phyloP scores from a whole-genome alignment of 305 asterid genomes.

The Rubia tinctorum region DNA sequence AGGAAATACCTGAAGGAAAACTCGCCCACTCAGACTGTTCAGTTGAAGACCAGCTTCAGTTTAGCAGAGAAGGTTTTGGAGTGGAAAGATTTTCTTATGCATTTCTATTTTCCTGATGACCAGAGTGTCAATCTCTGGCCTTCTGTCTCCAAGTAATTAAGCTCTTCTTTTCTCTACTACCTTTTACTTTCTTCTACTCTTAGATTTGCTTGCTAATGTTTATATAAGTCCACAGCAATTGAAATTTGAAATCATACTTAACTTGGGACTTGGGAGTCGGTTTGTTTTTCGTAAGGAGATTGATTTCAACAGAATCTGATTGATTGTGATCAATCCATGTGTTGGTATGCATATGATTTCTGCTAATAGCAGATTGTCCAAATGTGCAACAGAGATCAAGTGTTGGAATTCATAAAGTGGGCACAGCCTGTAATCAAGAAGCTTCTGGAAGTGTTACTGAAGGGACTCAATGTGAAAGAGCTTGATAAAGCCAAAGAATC shows the following conservation, averaged over 20 bases:
- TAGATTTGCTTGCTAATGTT: not conserved
- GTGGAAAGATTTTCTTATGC: conserved; percentile 54
- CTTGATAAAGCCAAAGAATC: conserved; percentile 36
- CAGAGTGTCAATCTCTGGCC: conserved; percentile 15
- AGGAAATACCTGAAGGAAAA: conserved; percentile 42
- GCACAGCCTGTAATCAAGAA: conserved; percentile 36
- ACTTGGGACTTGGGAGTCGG: not conserved
- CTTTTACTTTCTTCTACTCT: not conserved
- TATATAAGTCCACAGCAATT: not conserved
- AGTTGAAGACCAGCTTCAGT: conserved; percentile 41
- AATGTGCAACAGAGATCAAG: conserved; percentile 29
- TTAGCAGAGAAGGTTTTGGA: conserved; percentile 41
- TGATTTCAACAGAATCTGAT: too few species aligned
- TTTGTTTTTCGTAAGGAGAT: too few species aligned
- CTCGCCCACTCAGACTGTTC: conserved; percentile 31
- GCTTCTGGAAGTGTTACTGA: conserved; percentile 34
- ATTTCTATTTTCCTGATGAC: conserved; percentile 25
- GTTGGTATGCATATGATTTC: too few species aligned
- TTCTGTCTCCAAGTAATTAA: conserved; percentile 7
- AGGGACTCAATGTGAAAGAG: conserved; percentile 37
- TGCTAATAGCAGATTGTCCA: too few species aligned
- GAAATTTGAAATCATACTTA: not conserved
- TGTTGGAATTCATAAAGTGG: conserved; percentile 42
- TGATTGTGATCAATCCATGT: not conserved
- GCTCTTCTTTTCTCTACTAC: not conserved